Conservation (phyloP, 192 early-diverging fungal genomes). For the Phycomyces nitens region DNA sequence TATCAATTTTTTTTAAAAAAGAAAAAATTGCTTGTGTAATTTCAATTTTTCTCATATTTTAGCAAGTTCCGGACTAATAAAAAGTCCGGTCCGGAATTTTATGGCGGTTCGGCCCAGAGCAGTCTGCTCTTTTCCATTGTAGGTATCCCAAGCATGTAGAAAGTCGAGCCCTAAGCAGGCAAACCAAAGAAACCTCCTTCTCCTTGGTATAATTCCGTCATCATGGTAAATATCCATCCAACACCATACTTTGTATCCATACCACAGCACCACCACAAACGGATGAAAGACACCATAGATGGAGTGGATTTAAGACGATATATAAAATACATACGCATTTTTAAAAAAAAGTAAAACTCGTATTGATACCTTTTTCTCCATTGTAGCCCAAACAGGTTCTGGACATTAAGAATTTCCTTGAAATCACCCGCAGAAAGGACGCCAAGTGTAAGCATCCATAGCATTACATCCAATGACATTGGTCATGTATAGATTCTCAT, state of each 20-base stretch:
- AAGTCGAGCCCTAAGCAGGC: slow-evolving; percentile 2
- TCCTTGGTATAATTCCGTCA: slow-evolving; percentile 4
- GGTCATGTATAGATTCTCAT: too few relatives aligned
- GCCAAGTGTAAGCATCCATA: slow-evolving; percentile 59
- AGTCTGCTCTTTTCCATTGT: background rate
- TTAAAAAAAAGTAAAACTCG: too few relatives aligned
- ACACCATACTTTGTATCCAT: too few relatives aligned
- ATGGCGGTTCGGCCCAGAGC: background rate
- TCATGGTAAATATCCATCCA: background rate
- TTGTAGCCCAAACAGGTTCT: slow-evolving; percentile 91
- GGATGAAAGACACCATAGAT: too few relatives aligned
- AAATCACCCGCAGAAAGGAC: slow-evolving; percentile 94
- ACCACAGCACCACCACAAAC: too few relatives aligned
- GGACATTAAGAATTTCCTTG: slow-evolving; percentile 99
- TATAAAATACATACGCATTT: too few relatives aligned
- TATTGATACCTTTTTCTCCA: background rate
- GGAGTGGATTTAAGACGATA: too few relatives aligned
- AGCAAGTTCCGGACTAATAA: too few relatives aligned
- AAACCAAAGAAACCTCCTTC: background rate
- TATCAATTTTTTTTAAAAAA: too few relatives aligned
- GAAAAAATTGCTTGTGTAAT: too few relatives aligned
- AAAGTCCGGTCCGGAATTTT: background rate
- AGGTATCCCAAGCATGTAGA: background rate
- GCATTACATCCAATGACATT: too few relatives aligned
- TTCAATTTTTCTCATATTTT: too few relatives aligned